A percentile compares a stretch with the other conserved stretches of the same genome.
phyloP scores from a whole-genome alignment of 192 early-diverging fungal genomes.

The Radiomyces spectabilis region DNA sequence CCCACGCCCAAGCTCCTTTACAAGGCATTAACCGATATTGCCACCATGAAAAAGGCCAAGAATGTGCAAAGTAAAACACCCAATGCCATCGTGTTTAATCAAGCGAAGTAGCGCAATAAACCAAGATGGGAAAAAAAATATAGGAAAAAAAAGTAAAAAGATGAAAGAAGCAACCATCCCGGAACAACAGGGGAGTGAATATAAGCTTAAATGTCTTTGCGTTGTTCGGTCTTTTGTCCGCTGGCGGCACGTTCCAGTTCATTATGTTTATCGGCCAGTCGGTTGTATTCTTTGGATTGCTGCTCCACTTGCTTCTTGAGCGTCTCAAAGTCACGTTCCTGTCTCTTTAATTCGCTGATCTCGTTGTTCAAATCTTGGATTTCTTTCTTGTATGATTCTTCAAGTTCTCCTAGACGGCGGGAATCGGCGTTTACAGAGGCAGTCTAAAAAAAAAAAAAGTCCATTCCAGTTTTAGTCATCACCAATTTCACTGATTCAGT shows the following conservation, averaged over 20 bases:
- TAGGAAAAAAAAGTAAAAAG: too few species aligned
- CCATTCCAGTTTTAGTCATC: neutral
- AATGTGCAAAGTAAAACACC: neutral
- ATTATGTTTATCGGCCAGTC: constrained; percentile 16
- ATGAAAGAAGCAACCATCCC: too few species aligned
- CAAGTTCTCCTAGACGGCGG: constrained; percentile 7
- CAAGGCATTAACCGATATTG: constrained; percentile 37
- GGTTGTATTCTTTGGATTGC: constrained; percentile 15
- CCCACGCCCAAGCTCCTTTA: constrained; percentile 49
- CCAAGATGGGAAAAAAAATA: neutral
- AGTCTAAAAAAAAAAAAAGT: neutral
- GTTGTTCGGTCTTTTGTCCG: constrained; percentile 11
- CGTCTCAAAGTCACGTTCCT: constrained; percentile 20
- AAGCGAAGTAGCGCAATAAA: neutral
- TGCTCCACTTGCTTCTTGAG: constrained; percentile 20
- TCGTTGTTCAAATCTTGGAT: constrained; percentile 8
- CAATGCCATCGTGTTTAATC: neutral
- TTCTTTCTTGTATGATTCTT: constrained; percentile 6
- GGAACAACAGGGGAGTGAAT: too few species aligned
- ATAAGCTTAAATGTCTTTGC: constrained; percentile 29
- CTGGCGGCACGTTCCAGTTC: constrained; percentile 1
- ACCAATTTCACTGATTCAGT: neutral
- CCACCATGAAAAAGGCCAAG: constrained; percentile 33
- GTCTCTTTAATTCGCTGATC: constrained; percentile 9
- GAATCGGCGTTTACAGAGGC: constrained; percentile 6